Base-by-base conservation (phyloP, 495 filamentous ascomycete genomes). In the Talaromyces liani region DNA sequence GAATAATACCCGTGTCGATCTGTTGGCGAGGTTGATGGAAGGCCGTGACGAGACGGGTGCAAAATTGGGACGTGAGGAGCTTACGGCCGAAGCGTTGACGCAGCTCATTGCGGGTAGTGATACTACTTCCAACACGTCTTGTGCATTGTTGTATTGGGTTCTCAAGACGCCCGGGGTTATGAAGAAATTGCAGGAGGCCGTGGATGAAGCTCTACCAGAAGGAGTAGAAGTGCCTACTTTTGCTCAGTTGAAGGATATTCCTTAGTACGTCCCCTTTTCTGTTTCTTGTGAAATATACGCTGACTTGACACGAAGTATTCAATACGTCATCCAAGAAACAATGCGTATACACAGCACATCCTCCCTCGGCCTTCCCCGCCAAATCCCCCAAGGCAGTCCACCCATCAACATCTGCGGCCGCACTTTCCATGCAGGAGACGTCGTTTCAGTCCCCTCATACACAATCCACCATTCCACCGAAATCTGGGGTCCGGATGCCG, bases 21-120 rank as follows among this genome's bases (percentile, higher is more conserved):
- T 97, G 4, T 86, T 97, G 18, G 87, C 89, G 29, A 83, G 90
- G 1, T 77, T 97, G 41, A 93, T 94, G 85, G 90, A 97, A 71
- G 92, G 90, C 59, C 88, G 88, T 63, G 92, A 97, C 70, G 85
- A 87, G 49, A 89, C 84, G 20, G 92, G 92, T 39, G 77, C 88
- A 41, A 84, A 81, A 14, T 82, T 97, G 0, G 85, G 88, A 0
- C 83, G 89, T 20, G 81, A 87, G 66, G 92, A 97, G 72, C 80
- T 96, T 47, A 93, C 91, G 4, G 92, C 91, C 24, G 92, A 97
- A 72, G 92, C 92, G 0, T 76, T 95, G 22, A 96, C 92, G 1
- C 92, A 96, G 73, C 79, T 97, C 45, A 97, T 97, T 68, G 92
- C 92, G 3, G 92, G 92, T 27, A 90, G 86, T 54, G 92, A 96